Percentiles rank a stretch among this genome's conserved stretches.
Evolutionary conservation across 1,139 yeast species (phyloP).

Genomic region (Sugiyamaella paludigena): DNA sequence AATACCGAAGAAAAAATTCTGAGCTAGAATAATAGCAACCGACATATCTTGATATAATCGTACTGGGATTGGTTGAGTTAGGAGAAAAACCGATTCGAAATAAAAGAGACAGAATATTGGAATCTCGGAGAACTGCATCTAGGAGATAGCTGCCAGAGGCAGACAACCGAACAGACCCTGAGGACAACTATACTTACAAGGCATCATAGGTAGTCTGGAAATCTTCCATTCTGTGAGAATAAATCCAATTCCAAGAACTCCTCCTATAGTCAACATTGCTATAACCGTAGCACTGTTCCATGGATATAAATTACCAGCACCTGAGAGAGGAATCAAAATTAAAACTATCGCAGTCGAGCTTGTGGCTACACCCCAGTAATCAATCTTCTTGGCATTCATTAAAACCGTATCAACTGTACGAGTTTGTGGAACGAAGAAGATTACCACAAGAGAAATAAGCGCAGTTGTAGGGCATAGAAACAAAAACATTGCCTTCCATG

Average conservation of each 20-base stretch:
- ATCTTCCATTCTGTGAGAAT: slow-evolving; percentile 50
- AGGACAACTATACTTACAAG: slow-evolving; percentile 28
- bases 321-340: slow-evolving; percentile 50
- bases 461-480: slow-evolving; percentile 65
- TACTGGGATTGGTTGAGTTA: slow-evolving; percentile 20
- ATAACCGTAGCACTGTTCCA: slow-evolving; percentile 55
- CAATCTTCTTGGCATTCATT: slow-evolving; percentile 46
- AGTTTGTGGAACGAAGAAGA: slow-evolving; percentile 30
- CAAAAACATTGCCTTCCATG: slow-evolving; percentile 81
- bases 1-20: slow-evolving; percentile 51
- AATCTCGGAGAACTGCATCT: no score
- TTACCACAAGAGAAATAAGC: slow-evolving; percentile 32
- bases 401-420: slow-evolving; percentile 34
- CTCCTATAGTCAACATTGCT: slow-evolving; percentile 48
- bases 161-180: no score
- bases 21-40: slow-evolving; percentile 44
- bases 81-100: no score
- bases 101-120: no score
- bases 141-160: no score
- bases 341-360: slow-evolving; percentile 47
- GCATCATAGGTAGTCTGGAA: slow-evolving; percentile 55
- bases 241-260: slow-evolving; percentile 42
- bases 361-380: slow-evolving; percentile 49
- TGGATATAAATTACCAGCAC: slow-evolving; percentile 51
- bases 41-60: slow-evolving; percentile 44